A percentile compares a stretch with the other conserved stretches of the same genome.
Conservation (phyloP, 2,329 filamentous ascomycete genomes). For the Diaporthe velutina region DNA sequence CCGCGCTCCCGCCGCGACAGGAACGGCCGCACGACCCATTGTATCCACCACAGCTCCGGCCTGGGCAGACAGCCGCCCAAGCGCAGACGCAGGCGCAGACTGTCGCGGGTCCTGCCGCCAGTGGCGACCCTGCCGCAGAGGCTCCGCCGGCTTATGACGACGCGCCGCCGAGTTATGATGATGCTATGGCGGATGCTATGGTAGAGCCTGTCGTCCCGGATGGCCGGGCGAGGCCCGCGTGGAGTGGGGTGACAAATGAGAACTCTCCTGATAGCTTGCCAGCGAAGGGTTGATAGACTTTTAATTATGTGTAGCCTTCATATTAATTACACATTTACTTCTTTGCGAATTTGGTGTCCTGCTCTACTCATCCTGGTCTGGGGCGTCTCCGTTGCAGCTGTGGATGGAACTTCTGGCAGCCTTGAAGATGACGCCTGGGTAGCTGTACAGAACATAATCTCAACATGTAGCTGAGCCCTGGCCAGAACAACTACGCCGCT, state of each 20-base stretch:
- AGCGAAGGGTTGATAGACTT: constrained; percentile 52
- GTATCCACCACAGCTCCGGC: constrained; percentile 68
- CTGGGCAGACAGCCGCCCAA: constrained; percentile 42
- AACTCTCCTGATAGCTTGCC: constrained; percentile 66
- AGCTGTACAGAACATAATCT: not conserved
- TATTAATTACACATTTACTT: not conserved
- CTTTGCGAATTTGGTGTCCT: not conserved
- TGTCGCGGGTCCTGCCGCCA: not conserved
- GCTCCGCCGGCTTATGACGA: constrained; percentile 71
- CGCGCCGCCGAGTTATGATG: constrained; percentile 95
- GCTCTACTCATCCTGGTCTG: not conserved
- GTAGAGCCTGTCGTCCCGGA: constrained; percentile 76
- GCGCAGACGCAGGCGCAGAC: constrained; percentile 40
- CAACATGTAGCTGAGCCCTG: too few species aligned
- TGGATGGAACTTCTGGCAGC: not conserved
- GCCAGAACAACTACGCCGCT: too few species aligned
- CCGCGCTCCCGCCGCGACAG: constrained; percentile 41
- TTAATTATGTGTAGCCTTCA: constrained; percentile 6
- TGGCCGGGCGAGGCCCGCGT: constrained; percentile 71
- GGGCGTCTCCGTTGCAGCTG: not conserved
- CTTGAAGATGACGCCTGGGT: not conserved
- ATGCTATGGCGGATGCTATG: constrained; percentile 85
- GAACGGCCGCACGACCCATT: constrained; percentile 58
- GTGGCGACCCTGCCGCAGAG: not conserved
- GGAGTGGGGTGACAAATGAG: constrained; percentile 73